These are phyloP conservation scores for Trichophyton simii DNA, from an alignment of 2,329 filamentous ascomycete species.

Conservation along the genomic window DNA sequence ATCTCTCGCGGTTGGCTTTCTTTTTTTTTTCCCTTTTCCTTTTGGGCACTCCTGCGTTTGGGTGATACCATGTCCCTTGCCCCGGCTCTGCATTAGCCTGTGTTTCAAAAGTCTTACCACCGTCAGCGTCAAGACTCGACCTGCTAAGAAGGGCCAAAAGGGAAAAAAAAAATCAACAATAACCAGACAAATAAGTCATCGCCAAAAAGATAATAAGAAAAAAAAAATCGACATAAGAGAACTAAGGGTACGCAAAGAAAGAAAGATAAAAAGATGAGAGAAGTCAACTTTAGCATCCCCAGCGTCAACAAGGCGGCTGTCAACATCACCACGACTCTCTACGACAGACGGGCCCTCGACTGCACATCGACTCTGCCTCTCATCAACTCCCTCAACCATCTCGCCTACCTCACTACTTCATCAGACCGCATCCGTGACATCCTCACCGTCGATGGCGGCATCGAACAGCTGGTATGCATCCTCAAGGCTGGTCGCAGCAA, in stretches of 20 bases:
- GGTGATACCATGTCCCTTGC: not conserved
- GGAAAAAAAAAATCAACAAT: not conserved
- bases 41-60: not conserved
- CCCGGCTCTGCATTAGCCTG: not conserved
- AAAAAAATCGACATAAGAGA: not conserved
- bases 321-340: slow-evolving; percentile 95
- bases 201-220: not conserved
- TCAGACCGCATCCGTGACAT: slow-evolving; percentile 96
- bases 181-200: not conserved
- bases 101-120: not conserved
- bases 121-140: too few relatives aligned
- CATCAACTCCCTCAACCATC: slow-evolving; percentile 97
- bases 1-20: not conserved
- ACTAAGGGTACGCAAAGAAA: too few relatives aligned
- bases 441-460: slow-evolving; percentile 93
- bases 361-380: slow-evolving; percentile 95
- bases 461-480: slow-evolving; percentile 92
- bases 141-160: too few relatives aligned
- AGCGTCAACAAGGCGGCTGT: slow-evolving; percentile 99
- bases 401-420: slow-evolving; percentile 94
- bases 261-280: slow-evolving; percentile 59
- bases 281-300: slow-evolving; percentile 98
- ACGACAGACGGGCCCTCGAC: slow-evolving; percentile 92
- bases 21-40: not conserved
- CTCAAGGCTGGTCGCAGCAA: slow-evolving; percentile 93